Base-by-base conservation (phyloP, 768 basidiomycete genomes). In the Xanthoconium purpureum region DNA sequence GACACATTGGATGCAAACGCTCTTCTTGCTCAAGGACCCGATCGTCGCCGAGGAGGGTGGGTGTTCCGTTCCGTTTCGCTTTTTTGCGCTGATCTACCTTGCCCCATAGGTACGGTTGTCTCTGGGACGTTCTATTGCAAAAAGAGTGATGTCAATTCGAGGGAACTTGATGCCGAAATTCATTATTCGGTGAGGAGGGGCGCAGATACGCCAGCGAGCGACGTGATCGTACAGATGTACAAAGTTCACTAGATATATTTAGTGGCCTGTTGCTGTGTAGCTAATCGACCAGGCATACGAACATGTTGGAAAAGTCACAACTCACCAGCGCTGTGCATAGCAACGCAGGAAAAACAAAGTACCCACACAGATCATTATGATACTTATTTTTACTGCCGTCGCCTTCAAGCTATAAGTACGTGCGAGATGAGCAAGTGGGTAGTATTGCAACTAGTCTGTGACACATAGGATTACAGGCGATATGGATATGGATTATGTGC, bases 1-100 rank as follows among this genome's bases (percentile, higher is more conserved):
- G 11, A 98, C 95, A 29, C 96, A 99, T 70, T 98, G 96, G 96
- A 94, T 94, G 69, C 96, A 99, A 68, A 94, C 96, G 0, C 63
- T 93, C 3, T 97, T 99, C 73, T 71, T 98, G 62, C 77, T 99
- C 55, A 77, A 82, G 45, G 84, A 94, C 53, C 89, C 92, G 0
- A 81, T 98, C 50, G 66, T 71, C n/a, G 84, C 90, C 2, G 79
- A 81, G 5, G 85, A 90, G 76, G 91, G 91, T 88, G 39, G 15
- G 82, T 72, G 3, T 3, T 15, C 24, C 8, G 18, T n/a, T 24
- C 50, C 50, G 0, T 33, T 6, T 5, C 17, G 13, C 15, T 17
- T 18, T 11, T 3, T 29, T 42, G 14, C 9, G 28, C 39, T 40
- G 35, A 49, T 43, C 14, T 40, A 9, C 15, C 14, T 17, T 38